Conservation (phyloP, 2,329 filamentous ascomycete species). For the Penicillium sp. region DNA sequence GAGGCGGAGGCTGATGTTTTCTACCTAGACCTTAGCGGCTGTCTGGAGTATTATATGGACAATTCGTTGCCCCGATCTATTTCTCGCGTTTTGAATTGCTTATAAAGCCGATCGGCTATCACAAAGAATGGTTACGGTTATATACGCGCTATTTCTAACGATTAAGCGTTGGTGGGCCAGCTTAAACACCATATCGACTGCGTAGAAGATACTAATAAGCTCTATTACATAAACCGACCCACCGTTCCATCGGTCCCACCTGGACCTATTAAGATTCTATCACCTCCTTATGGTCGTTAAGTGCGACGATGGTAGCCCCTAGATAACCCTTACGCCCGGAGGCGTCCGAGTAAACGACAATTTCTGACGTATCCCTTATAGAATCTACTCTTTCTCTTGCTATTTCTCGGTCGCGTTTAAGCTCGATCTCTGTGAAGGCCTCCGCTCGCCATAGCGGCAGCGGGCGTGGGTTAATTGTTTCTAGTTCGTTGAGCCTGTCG, state of each 20-base stretch:
- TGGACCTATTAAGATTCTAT: slow-evolving; percentile 8
- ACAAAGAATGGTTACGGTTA: slow-evolving; percentile 16
- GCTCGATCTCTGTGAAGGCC: slow-evolving; percentile 24
- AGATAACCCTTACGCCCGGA: slow-evolving; percentile 18
- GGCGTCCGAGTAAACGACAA: slow-evolving; percentile 19
- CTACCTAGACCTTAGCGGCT: slow-evolving; percentile 9
- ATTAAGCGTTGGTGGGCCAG: slow-evolving; percentile 1
- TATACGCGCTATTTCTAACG: not conserved
- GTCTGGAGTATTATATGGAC: slow-evolving; percentile 17
- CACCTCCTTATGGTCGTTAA: slow-evolving; percentile 3
- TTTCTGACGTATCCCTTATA: slow-evolving; percentile 3
- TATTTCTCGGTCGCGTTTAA: slow-evolving; percentile 21
- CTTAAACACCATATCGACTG: slow-evolving; percentile 15
- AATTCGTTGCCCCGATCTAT: slow-evolving; percentile 21
- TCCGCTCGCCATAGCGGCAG: slow-evolving; percentile 20
- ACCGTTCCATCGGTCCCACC: slow-evolving; percentile 18
- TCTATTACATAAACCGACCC: slow-evolving; percentile 22
- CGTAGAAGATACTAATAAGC: slow-evolving; percentile 23
- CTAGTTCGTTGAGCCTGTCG: slow-evolving; percentile 15
- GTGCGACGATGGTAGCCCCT: slow-evolving; percentile 10
- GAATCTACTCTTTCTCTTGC: slow-evolving; percentile 18
- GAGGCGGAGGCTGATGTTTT: slow-evolving; percentile 11
- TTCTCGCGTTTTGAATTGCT: slow-evolving; percentile 15
- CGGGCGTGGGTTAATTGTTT: slow-evolving; percentile 24
- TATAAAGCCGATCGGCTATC: slow-evolving; percentile 21